Evolutionary conservation across 805 yeast genomes (phyloP).

Genomic region (Candida vartiovaarae): DNA sequence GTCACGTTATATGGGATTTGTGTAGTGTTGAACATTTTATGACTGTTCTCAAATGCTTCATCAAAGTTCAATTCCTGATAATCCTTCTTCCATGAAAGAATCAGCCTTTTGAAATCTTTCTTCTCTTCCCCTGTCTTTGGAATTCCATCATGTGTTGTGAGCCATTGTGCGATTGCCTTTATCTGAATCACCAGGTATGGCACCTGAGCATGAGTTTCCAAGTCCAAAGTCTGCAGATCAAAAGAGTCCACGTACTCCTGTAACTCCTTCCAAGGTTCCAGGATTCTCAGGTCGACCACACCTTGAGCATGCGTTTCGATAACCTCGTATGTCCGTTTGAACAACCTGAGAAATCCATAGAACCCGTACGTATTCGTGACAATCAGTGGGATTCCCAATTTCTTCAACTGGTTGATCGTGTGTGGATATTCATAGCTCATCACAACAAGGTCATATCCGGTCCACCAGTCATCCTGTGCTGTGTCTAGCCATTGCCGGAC

Average conservation of each 20-base stretch:
- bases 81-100: constrained; percentile 31
- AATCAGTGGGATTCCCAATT: constrained; percentile 45
- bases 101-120: constrained; percentile 30
- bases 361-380: constrained; percentile 50
- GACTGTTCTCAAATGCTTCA: constrained; percentile 41
- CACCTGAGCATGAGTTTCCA: constrained; percentile 46
- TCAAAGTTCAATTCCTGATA: constrained; percentile 38
- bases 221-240: constrained; percentile 38
- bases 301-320: constrained; percentile 68
- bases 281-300: constrained; percentile 59
- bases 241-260: constrained; percentile 40
- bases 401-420: constrained; percentile 35
- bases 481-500: constrained; percentile 9
- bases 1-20: constrained; percentile 24
- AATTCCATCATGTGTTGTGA: constrained; percentile 15
- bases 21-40: constrained; percentile 34
- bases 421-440: constrained; percentile 27
- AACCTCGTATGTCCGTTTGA: constrained; percentile 52
- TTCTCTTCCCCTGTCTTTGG: constrained; percentile 36
- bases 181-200: constrained; percentile 63
- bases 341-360: constrained; percentile 51
- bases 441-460: constrained; percentile 42
- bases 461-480: constrained; percentile 31
- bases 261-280: constrained; percentile 68
- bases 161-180: constrained; percentile 44